Evolutionary conservation across 495 filamentous ascomycete genomes (phyloP).

Genomic region (Penicillium mononematosum): DNA sequence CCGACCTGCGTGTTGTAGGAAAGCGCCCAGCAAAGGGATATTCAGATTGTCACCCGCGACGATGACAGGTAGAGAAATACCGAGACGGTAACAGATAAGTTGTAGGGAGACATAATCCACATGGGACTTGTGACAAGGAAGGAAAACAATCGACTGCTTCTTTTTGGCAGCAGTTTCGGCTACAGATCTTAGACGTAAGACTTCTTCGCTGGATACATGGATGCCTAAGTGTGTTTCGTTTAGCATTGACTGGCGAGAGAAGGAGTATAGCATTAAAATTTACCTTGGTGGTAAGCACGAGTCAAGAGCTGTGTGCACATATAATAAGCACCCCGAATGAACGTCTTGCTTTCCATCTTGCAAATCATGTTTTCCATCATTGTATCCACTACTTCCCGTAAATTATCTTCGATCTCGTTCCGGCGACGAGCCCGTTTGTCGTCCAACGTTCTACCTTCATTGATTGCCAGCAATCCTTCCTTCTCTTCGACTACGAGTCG

Average conservation of each 20-base stretch:
- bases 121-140: constrained; percentile 92
- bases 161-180: constrained; percentile 78
- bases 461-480: constrained; percentile 63
- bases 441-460: constrained; percentile 36
- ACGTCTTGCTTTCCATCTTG: constrained; percentile 94
- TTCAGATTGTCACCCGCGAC: constrained; percentile 96
- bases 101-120: constrained; percentile 95
- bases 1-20: constrained; percentile 86
- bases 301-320: constrained; percentile 82
- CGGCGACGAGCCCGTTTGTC: constrained; percentile 55
- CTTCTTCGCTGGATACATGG: constrained; percentile 92
- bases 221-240: constrained; percentile 54
- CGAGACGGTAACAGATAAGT: constrained; percentile 90
- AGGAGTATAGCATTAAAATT: neutral
- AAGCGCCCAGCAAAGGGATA: constrained; percentile 82
- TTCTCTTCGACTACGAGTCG: constrained; percentile 71
- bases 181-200: constrained; percentile 73
- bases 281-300: constrained; percentile 90
- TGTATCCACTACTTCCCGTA: constrained; percentile 74
- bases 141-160: constrained; percentile 93
- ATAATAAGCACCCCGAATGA: constrained; percentile 92
- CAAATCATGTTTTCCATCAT: constrained; percentile 96
- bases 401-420: constrained; percentile 59
- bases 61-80: constrained; percentile 84
- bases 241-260: constrained; percentile 3